Evolutionary conservation across 345 rosid species (phyloP).

Genomic region (Crucihimalaya himalaica): DNA sequence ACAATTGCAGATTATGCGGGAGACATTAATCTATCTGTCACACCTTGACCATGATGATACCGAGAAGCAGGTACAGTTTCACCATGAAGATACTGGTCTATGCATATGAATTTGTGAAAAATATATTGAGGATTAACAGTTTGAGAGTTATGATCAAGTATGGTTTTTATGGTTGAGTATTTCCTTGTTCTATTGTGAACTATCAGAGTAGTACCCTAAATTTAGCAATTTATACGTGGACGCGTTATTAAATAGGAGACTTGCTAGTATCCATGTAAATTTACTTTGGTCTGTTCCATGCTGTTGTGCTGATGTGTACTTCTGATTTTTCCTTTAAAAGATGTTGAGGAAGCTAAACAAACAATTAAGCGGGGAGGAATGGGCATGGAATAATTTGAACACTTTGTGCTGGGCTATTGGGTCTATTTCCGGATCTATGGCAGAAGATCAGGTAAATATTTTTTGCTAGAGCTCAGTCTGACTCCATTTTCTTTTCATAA

Average conservation of each 20-base stretch:
- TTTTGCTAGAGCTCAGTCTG: slow-evolving; percentile 3
- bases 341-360: slow-evolving; percentile 95
- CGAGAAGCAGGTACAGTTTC: slow-evolving; percentile 80
- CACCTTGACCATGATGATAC: slow-evolving; percentile 99
- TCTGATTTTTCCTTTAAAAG: slow-evolving; percentile 47
- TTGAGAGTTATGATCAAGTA: slow-evolving; percentile 11
- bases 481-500: not conserved
- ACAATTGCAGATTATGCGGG: slow-evolving; percentile 88
- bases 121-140: not conserved
- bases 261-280: not conserved
- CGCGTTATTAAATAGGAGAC: not conserved
- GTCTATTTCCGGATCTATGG: slow-evolving; percentile 98
- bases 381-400: slow-evolving; percentile 96
- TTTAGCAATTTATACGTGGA: not conserved
- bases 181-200: not conserved
- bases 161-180: slow-evolving; percentile 4
- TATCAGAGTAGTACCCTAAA: not conserved
- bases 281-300: slow-evolving; percentile 10
- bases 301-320: slow-evolving; percentile 13
- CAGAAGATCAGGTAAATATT: slow-evolving; percentile 89
- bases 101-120: slow-evolving; percentile 13
- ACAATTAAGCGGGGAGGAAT: slow-evolving; percentile 95
- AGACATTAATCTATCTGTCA: slow-evolving; percentile 88
- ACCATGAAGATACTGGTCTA: slow-evolving; percentile 14
- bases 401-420: slow-evolving; percentile 99